Evolutionary conservation across 2,329 filamentous ascomycete genomes (phyloP), one percentile per base, ranked within the genome.

Genomic region (Orbilia oligospora): DNA sequence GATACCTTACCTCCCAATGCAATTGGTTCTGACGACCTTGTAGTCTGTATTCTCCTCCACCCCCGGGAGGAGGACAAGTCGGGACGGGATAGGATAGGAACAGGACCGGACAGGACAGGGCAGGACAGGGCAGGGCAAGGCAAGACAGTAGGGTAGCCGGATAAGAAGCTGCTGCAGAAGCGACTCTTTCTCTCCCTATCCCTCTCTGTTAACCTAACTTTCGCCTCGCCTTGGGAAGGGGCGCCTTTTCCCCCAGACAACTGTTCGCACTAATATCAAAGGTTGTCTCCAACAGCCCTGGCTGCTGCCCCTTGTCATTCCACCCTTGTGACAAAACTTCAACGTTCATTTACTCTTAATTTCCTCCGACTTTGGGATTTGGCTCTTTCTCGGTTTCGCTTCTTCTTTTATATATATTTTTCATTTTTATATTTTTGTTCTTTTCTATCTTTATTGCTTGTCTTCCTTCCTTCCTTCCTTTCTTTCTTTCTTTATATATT

Each of bases 271-370:
- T 77, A 77, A 77, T 53, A 61, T 67, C 55, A 65, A 76, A 71
- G 38, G 18, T 55, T 38, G 51, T 33, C 51, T 46, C 27, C 61
- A 68, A 66, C 61, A 77, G 73, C 67, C 67, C 71, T 69, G 53
- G 55, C 38, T 44, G 71, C 55, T 64, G 64, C 71, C 71, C 71
- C 71, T 73, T 68, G 71, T 69, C 63, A 69, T 73, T 71, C 70
- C 61, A 73, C 51, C 70, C 63, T 73, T 38, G 70, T 73, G 70
- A 67, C 72, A 76, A 70, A 76, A 76, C 72, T 76, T 76, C 72
- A 70, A 69, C 71, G 36, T 55, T 70, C 71, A 64, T 63, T 73
- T 68, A 53, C 33, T 44, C 61, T 33, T 53, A 67, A 73, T 73
- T 76, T 76, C 71, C 64, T 68, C 41, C 64, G 53, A 63, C 55